Evolutionary conservation across 2,329 filamentous ascomycete genomes (phyloP).

Genomic region (Botrytis pseudocinerea): DNA sequence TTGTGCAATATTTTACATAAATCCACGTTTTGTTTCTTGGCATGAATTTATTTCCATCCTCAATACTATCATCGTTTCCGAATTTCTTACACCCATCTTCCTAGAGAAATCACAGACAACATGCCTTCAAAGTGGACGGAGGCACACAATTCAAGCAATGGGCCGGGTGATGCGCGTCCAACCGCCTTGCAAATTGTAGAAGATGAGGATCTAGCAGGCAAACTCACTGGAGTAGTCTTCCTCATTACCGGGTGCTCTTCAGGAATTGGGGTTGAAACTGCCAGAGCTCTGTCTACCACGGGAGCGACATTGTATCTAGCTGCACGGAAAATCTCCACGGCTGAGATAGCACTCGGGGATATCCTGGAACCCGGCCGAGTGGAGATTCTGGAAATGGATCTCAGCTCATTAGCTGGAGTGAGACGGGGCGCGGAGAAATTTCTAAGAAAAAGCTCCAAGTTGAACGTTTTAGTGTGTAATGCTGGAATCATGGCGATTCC

Average conservation of each 20-base stretch:
- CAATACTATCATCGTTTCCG: not conserved
- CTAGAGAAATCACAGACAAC: not conserved
- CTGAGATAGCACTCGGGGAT: conserved; percentile 39
- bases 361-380: conserved; percentile 44
- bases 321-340: conserved; percentile 40
- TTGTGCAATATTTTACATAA: not conserved
- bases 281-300: conserved; percentile 40
- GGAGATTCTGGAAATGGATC: conserved; percentile 40
- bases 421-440: conserved; percentile 35
- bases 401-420: conserved; percentile 40
- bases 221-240: not conserved
- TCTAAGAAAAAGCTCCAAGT: conserved; percentile 1
- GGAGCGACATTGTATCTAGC: conserved; percentile 42
- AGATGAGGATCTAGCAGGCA: not conserved
- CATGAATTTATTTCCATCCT: not conserved
- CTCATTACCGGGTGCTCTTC: conserved; percentile 43
- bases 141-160: not conserved
- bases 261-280: conserved; percentile 44
- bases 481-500: not conserved
- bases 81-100: not conserved
- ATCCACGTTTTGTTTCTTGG: too few species aligned
- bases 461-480: not conserved
- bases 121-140: not conserved
- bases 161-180: not conserved
- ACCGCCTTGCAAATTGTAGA: not conserved